phyloP scores from a whole-genome alignment of 345 rosid species.

The Heritiera fomes region DNA sequence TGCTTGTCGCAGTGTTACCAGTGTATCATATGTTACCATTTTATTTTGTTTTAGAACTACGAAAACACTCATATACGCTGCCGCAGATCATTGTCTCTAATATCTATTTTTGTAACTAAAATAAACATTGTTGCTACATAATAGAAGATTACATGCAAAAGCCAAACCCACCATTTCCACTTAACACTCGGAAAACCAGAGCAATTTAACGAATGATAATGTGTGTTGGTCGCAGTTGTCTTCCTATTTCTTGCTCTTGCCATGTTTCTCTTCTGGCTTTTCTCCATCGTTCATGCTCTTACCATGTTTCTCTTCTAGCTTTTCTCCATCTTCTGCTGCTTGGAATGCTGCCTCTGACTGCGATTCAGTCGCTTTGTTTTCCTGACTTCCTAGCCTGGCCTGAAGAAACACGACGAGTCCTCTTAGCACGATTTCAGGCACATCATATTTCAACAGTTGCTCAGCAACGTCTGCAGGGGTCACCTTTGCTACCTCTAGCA shows the following conservation, averaged over 20 bases:
- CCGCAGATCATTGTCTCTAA: no score
- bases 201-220: not conserved
- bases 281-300: not conserved
- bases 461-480: constrained; percentile 36
- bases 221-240: not conserved
- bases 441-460: constrained; percentile 32
- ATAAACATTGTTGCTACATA: no score
- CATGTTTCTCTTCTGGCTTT: not conserved
- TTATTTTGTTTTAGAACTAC: no score
- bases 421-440: constrained; percentile 17
- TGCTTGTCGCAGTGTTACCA: no score
- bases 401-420: constrained; percentile 32
- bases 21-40: no score
- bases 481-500: constrained; percentile 22
- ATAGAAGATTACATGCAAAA: no score
- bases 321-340: not conserved
- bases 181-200: no score
- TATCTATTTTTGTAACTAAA: no score
- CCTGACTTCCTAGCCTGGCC: constrained; percentile 8
- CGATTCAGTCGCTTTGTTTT: not conserved
- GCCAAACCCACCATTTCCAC: not conserved
- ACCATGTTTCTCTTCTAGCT: not conserved
- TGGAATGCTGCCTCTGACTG: not conserved
- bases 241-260: not conserved
- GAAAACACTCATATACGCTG: no score